These are phyloP conservation scores for Vitis riparia DNA, from an alignment of 164 flowering plant species.

Conservation along the genomic window DNA sequence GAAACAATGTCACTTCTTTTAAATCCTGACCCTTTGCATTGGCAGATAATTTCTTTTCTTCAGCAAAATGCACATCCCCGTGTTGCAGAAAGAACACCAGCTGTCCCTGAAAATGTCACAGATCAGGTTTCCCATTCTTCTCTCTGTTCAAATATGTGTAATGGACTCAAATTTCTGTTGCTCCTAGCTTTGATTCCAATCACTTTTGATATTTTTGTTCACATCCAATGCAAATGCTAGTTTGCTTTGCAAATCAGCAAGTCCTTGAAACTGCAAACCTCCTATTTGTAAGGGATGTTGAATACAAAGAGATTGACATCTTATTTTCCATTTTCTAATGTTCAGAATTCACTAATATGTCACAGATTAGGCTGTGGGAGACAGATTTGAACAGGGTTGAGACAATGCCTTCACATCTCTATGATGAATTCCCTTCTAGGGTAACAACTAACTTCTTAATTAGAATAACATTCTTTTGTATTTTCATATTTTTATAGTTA, in stretches of 20 bases:
- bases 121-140: conserved; percentile 67
- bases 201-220: background rate
- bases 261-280: background rate
- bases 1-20: background rate
- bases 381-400: conserved; percentile 76
- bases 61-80: conserved; percentile 99
- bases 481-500: background rate
- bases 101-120: conserved; percentile 94
- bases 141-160: background rate
- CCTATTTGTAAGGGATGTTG: background rate
- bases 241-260: background rate
- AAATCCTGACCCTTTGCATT: conserved; percentile 4
- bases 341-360: conserved; percentile 5
- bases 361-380: conserved; percentile 91
- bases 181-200: background rate
- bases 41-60: conserved; percentile 88
- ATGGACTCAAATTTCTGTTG: background rate
- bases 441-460: conserved; percentile 25
- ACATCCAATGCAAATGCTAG: background rate
- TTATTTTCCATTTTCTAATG: conserved; percentile 4
- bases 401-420: conserved; percentile 56
- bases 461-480: background rate
- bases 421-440: conserved; percentile 78
- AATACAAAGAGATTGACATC: background rate
- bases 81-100: conserved; percentile 72